Evolutionary conservation across 305 asterid genomes (phyloP).

Genomic region (Fraxinus angustifolia): DNA sequence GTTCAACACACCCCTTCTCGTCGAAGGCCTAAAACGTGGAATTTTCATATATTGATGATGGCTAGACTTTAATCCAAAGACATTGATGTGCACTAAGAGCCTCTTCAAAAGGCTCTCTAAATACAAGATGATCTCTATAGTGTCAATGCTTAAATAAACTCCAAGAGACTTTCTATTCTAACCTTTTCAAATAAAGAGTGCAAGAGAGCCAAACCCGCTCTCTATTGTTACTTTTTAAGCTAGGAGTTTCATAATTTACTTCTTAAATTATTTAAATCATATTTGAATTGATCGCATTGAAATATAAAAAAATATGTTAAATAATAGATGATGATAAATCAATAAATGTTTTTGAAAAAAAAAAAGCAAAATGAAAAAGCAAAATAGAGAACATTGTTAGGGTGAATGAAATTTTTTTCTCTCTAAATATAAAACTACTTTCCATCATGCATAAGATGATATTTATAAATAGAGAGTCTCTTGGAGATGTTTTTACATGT

Average conservation of each 20-base stretch:
- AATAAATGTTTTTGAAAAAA: not conserved
- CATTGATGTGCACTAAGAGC: not conserved
- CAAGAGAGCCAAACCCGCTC: not conserved
- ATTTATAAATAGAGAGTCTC: not conserved
- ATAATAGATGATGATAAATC: not conserved
- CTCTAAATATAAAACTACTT: not conserved
- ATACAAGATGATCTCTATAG: not conserved
- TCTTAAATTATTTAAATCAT: not conserved
- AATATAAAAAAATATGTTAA: not conserved
- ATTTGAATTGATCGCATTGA: not conserved
- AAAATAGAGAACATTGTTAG: not conserved
- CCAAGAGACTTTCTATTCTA: not conserved
- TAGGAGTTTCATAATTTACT: not conserved
- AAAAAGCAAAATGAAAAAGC: not conserved
- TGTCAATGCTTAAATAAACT: not conserved
- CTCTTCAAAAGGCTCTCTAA: not conserved
- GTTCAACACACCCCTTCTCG: not conserved
- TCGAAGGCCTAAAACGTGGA: not conserved
- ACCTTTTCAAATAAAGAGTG: not conserved
- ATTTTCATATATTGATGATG: not conserved
- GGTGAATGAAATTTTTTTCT: not conserved
- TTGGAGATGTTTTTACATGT: not conserved
- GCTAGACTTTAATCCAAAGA: not conserved
- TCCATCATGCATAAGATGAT: not conserved
- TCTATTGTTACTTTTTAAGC: not conserved